Base-by-base conservation (phyloP, 2,329 filamentous ascomycete genomes). In the Calycina marina region DNA sequence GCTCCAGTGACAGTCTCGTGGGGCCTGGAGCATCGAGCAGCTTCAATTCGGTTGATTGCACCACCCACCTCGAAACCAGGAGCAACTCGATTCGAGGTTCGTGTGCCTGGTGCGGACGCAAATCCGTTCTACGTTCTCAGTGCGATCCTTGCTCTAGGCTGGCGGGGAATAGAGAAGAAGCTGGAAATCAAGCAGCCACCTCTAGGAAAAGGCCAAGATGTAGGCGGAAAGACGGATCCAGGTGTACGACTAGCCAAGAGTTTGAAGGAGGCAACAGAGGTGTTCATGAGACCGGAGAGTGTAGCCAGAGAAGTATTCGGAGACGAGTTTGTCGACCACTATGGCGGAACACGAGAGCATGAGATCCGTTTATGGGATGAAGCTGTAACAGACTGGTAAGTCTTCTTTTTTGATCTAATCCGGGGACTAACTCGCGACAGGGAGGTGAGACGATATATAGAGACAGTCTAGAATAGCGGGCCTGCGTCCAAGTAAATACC, bases 1-100 rank as follows among this genome's bases (percentile, higher is more conserved):
- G 90, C 90, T 0, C 90, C 90, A 0, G 90, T 98, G 4, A 94
- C 88, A 0, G 90, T 96, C 0, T 93, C 84, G 0, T 98, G 90
- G 90, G 90, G 90, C 1, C 61, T 94, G 4, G 90, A 96, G 57
- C 88, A 98, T 55, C 82, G 90, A 39, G 86, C 85, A 4, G 88
- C 90, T 0, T 92, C 82, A 0, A 79, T 98, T 43, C 72, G 90
- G 12, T 59, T 98, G 18, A 94, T 98, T 44, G 74, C 83, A 0
- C 88, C 88, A 9, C 88, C 90, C 0, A 90, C 82, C 0, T 70
- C 79, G 18, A 88, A 84, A 43, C 65, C 83, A 0, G 83, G 82
- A 41, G 82, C 85, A 4, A 96, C 88, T 6, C 72, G 90, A 9
- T 86, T 98, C 51, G 90, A 98, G 58, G 69, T 98, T 18, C 79